A percentile compares a stretch with the other conserved stretches of the same genome.
These are phyloP conservation scores for Acanthochlamys bracteata DNA, from an alignment of 106 monocot species.

Conservation along the genomic window DNA sequence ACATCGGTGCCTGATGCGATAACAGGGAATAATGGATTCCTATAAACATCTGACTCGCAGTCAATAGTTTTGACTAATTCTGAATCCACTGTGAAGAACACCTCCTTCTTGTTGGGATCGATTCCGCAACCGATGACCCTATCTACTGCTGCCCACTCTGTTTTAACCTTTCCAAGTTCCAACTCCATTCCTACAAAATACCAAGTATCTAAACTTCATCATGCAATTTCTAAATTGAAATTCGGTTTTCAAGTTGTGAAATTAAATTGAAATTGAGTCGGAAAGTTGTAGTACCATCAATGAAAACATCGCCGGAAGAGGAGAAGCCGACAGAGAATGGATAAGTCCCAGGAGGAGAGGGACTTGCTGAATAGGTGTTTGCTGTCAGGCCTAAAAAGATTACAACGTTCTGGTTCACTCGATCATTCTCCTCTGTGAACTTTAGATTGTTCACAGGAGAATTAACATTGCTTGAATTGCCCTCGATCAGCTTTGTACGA, in stretches of 20 bases:
- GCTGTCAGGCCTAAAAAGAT: conserved; percentile 52
- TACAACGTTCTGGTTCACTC: neutral
- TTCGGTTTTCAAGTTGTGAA: too few relatives aligned
- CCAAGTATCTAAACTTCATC: neutral
- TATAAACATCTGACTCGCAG: conserved; percentile 59
- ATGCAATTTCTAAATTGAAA: neutral
- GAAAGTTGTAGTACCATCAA: conserved; percentile 49
- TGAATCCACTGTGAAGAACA: conserved; percentile 73
- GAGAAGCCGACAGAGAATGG: conserved; percentile 71
- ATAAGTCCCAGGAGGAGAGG: conserved; percentile 36
- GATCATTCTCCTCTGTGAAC: neutral
- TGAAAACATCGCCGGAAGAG: conserved; percentile 59
- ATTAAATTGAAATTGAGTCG: neutral
- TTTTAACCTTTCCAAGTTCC: conserved; percentile 34
- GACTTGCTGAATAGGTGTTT: neutral
- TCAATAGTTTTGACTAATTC: conserved; percentile 41
- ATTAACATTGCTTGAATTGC: neutral
- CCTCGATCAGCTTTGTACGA: conserved; percentile 27
- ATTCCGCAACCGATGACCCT: conserved; percentile 73
- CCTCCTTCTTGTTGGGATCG: conserved; percentile 60
- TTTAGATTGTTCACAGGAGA: neutral
- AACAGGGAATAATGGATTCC: conserved; percentile 51
- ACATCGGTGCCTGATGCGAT: conserved; percentile 43
- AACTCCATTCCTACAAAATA: conserved; percentile 47
- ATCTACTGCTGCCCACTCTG: conserved; percentile 43